Conservation (phyloP, 2,329 filamentous ascomycete species). For the Penicillium thymicola region DNA sequence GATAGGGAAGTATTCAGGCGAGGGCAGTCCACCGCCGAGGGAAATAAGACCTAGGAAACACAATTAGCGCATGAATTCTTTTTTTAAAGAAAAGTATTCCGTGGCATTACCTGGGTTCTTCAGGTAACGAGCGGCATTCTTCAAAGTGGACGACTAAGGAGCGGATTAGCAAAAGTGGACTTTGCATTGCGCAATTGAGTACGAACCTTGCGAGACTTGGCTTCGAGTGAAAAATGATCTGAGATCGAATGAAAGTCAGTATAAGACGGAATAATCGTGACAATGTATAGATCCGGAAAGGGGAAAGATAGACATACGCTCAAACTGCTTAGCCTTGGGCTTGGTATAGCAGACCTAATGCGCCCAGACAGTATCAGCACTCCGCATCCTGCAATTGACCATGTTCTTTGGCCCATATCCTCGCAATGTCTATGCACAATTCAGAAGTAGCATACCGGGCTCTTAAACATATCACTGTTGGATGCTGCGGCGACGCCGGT, state of each 20-base stretch:
- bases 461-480: conserved; percentile 81
- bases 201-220: conserved; percentile 47
- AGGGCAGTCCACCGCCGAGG: conserved; percentile 86
- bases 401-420: background rate
- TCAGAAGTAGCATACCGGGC: conserved; percentile 53
- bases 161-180: background rate
- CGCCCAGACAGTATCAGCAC: conserved; percentile 17
- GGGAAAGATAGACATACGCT: conserved; percentile 59
- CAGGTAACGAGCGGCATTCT: conserved; percentile 74
- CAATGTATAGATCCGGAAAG: background rate
- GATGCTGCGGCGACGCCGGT: conserved; percentile 74
- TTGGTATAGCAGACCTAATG: conserved; percentile 52
- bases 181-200: background rate
- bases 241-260: background rate
- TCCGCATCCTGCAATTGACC: background rate
- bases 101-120: conserved; percentile 60
- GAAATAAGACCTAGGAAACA: conserved; percentile 66
- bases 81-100: background rate
- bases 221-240: conserved; percentile 62
- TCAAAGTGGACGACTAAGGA: conserved; percentile 65
- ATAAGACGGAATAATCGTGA: background rate
- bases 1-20: conserved; percentile 89
- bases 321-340: conserved; percentile 77
- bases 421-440: background rate
- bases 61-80: background rate